A percentile compares a stretch with the other conserved stretches of the same genome.
These are phyloP conservation scores for Podaxis mareebaensis DNA, from an alignment of 768 basidiomycete genomes.

Conservation along the genomic window DNA sequence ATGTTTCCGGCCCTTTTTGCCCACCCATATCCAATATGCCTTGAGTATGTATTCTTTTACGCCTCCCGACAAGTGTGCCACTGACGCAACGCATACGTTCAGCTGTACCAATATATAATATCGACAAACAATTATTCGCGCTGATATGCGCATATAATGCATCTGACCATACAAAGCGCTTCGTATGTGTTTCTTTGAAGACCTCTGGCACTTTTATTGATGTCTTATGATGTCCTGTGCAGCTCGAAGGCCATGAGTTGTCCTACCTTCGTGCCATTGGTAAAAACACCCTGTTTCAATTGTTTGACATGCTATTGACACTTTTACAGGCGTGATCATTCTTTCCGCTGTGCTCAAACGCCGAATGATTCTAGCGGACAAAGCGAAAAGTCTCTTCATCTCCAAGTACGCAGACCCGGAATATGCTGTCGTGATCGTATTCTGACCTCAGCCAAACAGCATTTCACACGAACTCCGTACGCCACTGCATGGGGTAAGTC, in stretches of 20 bases:
- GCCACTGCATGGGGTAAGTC: constrained; percentile 82
- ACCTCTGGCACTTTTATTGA: constrained; percentile 4
- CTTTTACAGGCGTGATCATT: constrained; percentile 74
- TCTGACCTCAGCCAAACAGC: constrained; percentile 35
- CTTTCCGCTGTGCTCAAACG: constrained; percentile 90
- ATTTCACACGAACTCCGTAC: constrained; percentile 92
- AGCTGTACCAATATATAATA: constrained; percentile 93
- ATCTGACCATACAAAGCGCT: constrained; percentile 76
- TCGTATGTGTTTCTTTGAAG: constrained; percentile 47
- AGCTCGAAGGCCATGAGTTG: constrained; percentile 88
- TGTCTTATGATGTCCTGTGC: constrained; percentile 10
- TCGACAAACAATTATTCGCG: constrained; percentile 91
- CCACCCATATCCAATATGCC: constrained; percentile 81
- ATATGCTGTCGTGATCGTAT: neutral
- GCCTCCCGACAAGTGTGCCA: neutral
- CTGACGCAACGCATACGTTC: neutral
- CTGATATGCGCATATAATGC: constrained; percentile 91
- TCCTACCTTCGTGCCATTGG: constrained; percentile 92
- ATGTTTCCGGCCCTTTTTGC: constrained; percentile 83
- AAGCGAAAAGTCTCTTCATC: constrained; percentile 90
- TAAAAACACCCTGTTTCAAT: constrained; percentile 23
- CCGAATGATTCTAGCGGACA: constrained; percentile 92
- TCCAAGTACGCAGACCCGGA: constrained; percentile 64
- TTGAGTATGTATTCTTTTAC: constrained; percentile 56
- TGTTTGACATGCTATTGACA: constrained; percentile 10